Percentiles rank a stretch among this genome's conserved stretches.
Evolutionary conservation across 1,284 basidiomycete species (phyloP).

Genomic region (Puccinia coronata): DNA sequence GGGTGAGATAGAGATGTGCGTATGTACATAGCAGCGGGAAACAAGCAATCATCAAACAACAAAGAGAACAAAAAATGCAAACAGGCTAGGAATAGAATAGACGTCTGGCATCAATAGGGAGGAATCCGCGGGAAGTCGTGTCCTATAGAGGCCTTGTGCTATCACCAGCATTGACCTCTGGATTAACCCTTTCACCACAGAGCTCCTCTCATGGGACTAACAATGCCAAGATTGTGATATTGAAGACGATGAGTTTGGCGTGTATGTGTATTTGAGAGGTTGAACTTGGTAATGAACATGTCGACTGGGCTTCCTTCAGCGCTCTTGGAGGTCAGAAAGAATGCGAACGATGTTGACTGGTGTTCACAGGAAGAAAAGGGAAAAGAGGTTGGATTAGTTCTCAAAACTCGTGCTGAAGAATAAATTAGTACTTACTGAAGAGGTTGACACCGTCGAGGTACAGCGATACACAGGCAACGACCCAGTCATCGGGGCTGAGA

Average conservation of each 20-base stretch:
- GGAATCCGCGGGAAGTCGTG: neutral
- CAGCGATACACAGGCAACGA: conserved; percentile 43
- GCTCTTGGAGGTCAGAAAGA: conserved; percentile 41
- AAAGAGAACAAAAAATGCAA: conserved; percentile 11
- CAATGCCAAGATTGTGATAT: neutral
- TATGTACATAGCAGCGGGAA: neutral
- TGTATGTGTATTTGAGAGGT: no score
- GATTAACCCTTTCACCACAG: neutral
- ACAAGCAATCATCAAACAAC: neutral
- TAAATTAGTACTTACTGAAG: conserved; percentile 27
- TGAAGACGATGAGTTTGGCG: neutral
- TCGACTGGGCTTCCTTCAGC: neutral
- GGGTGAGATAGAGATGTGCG: neutral
- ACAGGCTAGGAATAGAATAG: neutral
- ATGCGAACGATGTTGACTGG: conserved; percentile 40
- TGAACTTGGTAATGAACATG: neutral
- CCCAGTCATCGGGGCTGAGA: conserved; percentile 48
- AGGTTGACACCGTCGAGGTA: conserved; percentile 48
- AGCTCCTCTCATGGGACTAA: neutral
- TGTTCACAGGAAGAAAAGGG: neutral
- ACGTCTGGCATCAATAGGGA: neutral
- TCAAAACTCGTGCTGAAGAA: neutral
- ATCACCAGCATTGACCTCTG: neutral
- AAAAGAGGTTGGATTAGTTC: neutral
- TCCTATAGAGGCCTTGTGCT: neutral